Evolutionary conservation across 345 rosid species (phyloP).

Genomic region (Salix brachista): DNA sequence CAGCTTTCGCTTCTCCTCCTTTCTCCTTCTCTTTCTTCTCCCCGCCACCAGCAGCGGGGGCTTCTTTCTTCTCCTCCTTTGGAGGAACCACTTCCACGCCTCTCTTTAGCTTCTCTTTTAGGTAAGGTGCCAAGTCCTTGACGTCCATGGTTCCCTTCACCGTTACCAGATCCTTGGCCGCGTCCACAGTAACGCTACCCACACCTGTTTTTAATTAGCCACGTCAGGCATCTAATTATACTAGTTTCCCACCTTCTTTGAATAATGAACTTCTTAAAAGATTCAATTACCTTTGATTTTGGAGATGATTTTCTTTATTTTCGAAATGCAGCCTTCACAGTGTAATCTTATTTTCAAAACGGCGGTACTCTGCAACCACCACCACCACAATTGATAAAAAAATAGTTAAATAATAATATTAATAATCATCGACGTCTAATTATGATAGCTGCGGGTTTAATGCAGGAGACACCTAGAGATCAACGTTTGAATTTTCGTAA

Average conservation of each 20-base stretch:
- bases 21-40: constrained; percentile 36
- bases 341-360: constrained; percentile 39
- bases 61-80: constrained; percentile 5
- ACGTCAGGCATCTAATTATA: not conserved
- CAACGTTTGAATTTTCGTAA: not conserved
- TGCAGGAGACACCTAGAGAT: not conserved
- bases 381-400: not conserved
- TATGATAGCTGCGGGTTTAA: not conserved
- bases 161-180: constrained; percentile 56
- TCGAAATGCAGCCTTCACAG: constrained; percentile 42
- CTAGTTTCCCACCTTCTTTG: not conserved
- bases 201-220: constrained; percentile 51
- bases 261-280: not conserved
- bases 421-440: not conserved
- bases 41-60: constrained; percentile 8
- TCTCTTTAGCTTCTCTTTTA: constrained; percentile 55
- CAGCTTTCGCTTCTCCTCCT: constrained; percentile 25
- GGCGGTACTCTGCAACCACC: constrained; percentile 34
- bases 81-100: constrained; percentile 64
- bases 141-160: constrained; percentile 74
- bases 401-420: not conserved
- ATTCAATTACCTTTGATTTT: constrained; percentile 32
- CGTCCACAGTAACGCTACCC: constrained; percentile 46
- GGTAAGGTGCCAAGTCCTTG: constrained; percentile 45
- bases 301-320: constrained; percentile 25